Evolutionary conservation across 2,329 filamentous ascomycete species (phyloP), one percentile per base, ranked within the genome.

Genomic region (Epicoccum sorghinum): DNA sequence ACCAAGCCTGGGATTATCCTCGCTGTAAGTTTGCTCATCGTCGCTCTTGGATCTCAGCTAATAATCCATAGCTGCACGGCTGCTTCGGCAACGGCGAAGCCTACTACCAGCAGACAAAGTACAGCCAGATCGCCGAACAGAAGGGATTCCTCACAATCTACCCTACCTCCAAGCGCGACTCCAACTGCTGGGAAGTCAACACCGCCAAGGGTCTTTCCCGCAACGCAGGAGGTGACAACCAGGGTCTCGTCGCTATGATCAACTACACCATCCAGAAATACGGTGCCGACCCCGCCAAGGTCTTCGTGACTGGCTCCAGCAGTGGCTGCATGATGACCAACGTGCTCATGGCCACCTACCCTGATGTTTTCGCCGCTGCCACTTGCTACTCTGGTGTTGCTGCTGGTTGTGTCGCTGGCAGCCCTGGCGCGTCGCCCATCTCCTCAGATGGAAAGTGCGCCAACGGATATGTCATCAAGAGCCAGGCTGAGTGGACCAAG

Each of bases 121-220:
- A 64, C 29, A 57, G 52, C 35, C 69, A 75, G 1, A 72, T 83
- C 9, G 81, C 84, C 5, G 80, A 82, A 55, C 65, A 75, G 40
- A 76, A 84, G 48, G 84, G 83, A 35, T 86, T 83, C 70, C 84
- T 88, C 49, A 78, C 83, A 52, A 82, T 87, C 63, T 87, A 82
- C 68, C 82, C 83, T 0, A 72, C 79, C 45, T 80, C 80, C 3
- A 80, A 79, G 0, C 80, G 81, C 53, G 71, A 73, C 47, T 80
- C 66, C 33, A 69, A 66, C 53, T 87, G 84, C 75, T 86, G 84
- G 83, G 84, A 87, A 51, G 82, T 86, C 13, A 82, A 82, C 22
- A 83, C 79, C 1, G 74, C 74, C 6, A 78, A 74, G 7, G 75
- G 82, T 0, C 77, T 87, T 2, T 82, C 79, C 1, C 84, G 83